Percentiles rank a stretch among this genome's conserved stretches.
Evolutionary conservation across 345 rosid species (phyloP).

Genomic region (Citrus maxima): DNA sequence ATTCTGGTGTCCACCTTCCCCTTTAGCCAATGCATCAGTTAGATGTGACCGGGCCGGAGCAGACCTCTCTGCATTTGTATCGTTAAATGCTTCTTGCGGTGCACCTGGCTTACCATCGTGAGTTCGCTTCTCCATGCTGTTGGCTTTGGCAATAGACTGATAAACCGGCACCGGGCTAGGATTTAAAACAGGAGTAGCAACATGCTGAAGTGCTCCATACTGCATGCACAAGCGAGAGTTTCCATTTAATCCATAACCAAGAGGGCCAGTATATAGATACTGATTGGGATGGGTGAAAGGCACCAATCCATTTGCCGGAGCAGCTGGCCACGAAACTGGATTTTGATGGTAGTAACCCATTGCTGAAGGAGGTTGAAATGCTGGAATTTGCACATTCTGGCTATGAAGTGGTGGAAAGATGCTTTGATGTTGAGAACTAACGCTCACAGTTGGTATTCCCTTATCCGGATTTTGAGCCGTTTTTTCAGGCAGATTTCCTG

Average conservation of each 20-base stretch:
- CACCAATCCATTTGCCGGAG: conserved; percentile 58
- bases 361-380: conserved; percentile 64
- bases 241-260: conserved; percentile 58
- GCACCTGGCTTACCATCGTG: conserved; percentile 27
- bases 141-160: conserved; percentile 49
- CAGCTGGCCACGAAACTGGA: conserved; percentile 76
- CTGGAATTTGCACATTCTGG: conserved; percentile 53
- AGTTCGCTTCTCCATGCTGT: conserved; percentile 36
- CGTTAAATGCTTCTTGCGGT: conserved; percentile 20
- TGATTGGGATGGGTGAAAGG: conserved; percentile 55
- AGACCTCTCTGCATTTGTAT: conserved; percentile 33
- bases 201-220: conserved; percentile 53
- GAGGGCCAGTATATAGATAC: conserved; percentile 57
- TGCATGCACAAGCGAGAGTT: conserved; percentile 65
- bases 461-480: conserved; percentile 31
- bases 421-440: conserved; percentile 52
- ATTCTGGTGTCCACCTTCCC: conserved; percentile 30
- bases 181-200: conserved; percentile 43
- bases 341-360: conserved; percentile 80
- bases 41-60: conserved; percentile 24
- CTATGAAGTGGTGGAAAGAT: conserved; percentile 44
- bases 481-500: conserved; percentile 36
- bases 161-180: conserved; percentile 50
- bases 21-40: conserved; percentile 24
- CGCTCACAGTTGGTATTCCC: conserved; percentile 27